Base-by-base conservation (phyloP, 768 basidiomycete genomes). In the Lyophyllum shimeji region DNA sequence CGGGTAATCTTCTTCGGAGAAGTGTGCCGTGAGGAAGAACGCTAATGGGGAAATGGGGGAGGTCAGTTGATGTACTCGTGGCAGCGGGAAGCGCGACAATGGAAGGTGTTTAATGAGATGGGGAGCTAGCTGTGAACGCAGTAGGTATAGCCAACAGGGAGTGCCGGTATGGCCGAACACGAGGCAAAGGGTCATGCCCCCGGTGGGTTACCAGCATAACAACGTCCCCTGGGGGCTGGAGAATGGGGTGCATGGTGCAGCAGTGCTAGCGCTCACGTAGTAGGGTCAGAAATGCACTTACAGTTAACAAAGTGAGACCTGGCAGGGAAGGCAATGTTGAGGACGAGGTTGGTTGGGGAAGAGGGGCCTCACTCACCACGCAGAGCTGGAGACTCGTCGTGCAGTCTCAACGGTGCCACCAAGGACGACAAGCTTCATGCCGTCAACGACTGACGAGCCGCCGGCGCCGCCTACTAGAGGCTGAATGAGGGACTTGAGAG, bases 261-360 rank as follows among this genome's bases (percentile, higher is more conserved):
- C 13, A 27, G 45, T 21, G 50, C 56, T 53, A 61, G 55, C 54
- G 53, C 56, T 47, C 42, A 20, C 53, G 43, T 51, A 50, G 31
- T 50, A 44, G 46, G 52, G 7, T 55, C 27, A 46, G 45, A 56
- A 59, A 55, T 47, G 12, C 47, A 61, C 89, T 79, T 71, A 90
- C 90, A 91, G 71, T 93, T 93, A 39, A 93, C 88, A 70, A 93
- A 93, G 66, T 90, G 89, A 55, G 84, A 87, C 88, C 87, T 89
- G 58, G 44, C 3, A n/a, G 43, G 57, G 53, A n/a, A 48, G 23
- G 47, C 31, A 40, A 23, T 17, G 52, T 55, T 48, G 31, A 59
- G 60, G 34, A 60, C 18, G 45, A 56, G 33, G 5, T 25, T 13
- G 33, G 20, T 51, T 44, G 46, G 43, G 18, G n/a, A 13, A 24